phyloP scores from a whole-genome alignment of 805 yeast genomes.

The Saccharomycopsis sp. region DNA sequence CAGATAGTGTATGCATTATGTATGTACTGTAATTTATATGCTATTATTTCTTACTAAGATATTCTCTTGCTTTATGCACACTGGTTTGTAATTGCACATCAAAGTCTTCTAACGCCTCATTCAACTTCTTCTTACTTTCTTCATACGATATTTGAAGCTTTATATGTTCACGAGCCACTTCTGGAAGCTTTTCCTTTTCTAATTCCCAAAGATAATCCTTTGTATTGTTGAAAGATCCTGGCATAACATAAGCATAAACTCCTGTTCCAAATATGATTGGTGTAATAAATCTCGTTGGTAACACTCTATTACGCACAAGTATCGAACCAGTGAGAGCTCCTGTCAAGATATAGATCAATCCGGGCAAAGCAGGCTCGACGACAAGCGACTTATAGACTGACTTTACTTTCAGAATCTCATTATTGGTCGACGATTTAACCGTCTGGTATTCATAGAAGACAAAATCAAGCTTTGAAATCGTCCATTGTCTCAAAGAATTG shows the following conservation, averaged over 20 bases:
- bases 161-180: slow-evolving; percentile 28
- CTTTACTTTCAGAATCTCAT: slow-evolving; percentile 34
- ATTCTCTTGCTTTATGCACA: slow-evolving; percentile 14
- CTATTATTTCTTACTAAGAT: slow-evolving; percentile 1
- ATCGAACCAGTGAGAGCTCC: slow-evolving; percentile 53
- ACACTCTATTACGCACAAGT: slow-evolving; percentile 38
- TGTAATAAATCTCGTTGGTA: slow-evolving; percentile 44
- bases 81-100: slow-evolving; percentile 7
- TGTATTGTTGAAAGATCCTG: slow-evolving; percentile 38
- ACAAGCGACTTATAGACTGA: slow-evolving; percentile 32
- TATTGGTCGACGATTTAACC: slow-evolving; percentile 39
- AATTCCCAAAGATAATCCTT: slow-evolving; percentile 24
- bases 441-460: slow-evolving; percentile 40
- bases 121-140: slow-evolving; percentile 7
- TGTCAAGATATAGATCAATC: slow-evolving; percentile 47
- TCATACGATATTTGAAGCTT: slow-evolving; percentile 22
- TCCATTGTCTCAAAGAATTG: slow-evolving; percentile 33
- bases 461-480: slow-evolving; percentile 34
- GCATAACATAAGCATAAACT: slow-evolving; percentile 42
- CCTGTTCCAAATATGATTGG: slow-evolving; percentile 46
- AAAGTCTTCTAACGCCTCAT: slow-evolving; percentile 1
- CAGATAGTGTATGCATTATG: no score
- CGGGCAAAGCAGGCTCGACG: slow-evolving; percentile 51
- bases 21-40: no score
- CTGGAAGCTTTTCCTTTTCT: slow-evolving; percentile 35